Percentiles rank a stretch among this genome's conserved stretches.
phyloP scores from a whole-genome alignment of 2,329 filamentous ascomycete genomes.

The Aureobasidium zeae region DNA sequence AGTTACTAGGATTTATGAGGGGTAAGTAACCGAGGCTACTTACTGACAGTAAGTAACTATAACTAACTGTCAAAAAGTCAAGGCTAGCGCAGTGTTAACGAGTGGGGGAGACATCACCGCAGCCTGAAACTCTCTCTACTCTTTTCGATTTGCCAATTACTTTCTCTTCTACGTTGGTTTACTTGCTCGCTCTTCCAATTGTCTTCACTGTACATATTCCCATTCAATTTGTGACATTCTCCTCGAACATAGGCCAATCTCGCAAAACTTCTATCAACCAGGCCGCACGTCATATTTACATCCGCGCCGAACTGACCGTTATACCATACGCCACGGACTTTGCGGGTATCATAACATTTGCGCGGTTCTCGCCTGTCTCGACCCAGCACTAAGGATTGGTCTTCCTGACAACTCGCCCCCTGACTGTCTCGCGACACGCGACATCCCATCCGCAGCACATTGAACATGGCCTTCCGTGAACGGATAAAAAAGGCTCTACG shows the following conservation, averaged over 20 bases:
- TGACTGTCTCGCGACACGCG: too few species aligned
- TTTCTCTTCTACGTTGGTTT: too few species aligned
- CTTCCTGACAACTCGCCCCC: neutral
- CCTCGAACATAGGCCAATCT: neutral
- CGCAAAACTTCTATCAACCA: neutral
- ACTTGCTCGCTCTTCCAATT: too few species aligned
- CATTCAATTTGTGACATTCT: neutral
- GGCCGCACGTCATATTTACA: slow-evolving; percentile 10
- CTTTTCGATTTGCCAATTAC: neutral
- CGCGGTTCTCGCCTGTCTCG: too few species aligned
- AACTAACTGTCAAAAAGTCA: too few species aligned
- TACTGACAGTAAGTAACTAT: too few species aligned
- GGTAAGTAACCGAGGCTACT: too few species aligned
- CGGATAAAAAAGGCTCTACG: slow-evolving; percentile 37
- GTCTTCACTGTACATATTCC: neutral
- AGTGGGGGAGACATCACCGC: slow-evolving; percentile 7
- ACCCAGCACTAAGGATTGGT: neutral
- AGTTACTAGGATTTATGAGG: too few species aligned
- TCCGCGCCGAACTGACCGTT: slow-evolving; percentile 4
- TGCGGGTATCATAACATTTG: slow-evolving; percentile 3
- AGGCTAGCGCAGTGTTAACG: too few species aligned
- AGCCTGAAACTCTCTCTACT: neutral
- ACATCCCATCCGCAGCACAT: neutral
- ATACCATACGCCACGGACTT: neutral
- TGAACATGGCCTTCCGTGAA: slow-evolving; percentile 38